Base-by-base conservation (phyloP, 1,284 basidiomycete species). In the Lentinus polychrous region DNA sequence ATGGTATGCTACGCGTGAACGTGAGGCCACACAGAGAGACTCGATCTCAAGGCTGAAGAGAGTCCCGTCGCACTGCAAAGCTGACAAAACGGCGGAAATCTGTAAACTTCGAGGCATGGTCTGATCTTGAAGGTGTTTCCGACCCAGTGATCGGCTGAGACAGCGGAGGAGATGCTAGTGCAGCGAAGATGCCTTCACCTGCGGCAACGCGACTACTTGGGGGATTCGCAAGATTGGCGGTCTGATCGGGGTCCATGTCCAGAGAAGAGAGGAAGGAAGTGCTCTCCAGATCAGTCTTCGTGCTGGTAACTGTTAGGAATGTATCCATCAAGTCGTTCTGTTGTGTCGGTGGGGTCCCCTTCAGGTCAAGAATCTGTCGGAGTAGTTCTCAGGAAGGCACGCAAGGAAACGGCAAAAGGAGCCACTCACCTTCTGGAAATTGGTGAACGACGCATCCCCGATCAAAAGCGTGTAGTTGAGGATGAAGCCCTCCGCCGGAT, bases 391-490 rank as follows among this genome's bases (percentile, higher is more conserved):
- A 24, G 45, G 18, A n/a, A 22, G 18, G 24, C 14, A 14, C 51
- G n/a, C 46, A n/a, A 8, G 33, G 38, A 38, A 23, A 41, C 23
- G 35, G n/a, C 24, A 39, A 23, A 36, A 7, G 49, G 17, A 27
- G n/a, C 33, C 14, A 47, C 69, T 3, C 34, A 90, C 91, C 79
- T 99, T 99, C 74, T 99, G 96, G 71, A 97, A 97, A 66, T 97
- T 96, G 22, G 86, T 87, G 66, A 94, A 94, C 0, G 91, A 93
- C 12, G 86, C 83, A 67, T 96, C 94, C 18, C 91, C 91, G 52
- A 97, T 89, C 47, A 95, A 75, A 20, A 96, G 75, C 10, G 91
- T 92, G 61, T 97, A 96, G 61, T 95, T 95, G 49, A 94, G 75
- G 49, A 97, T 91, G 61, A 97, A 97, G 2, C 88, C 91, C 65